Base-by-base conservation (phyloP, 768 basidiomycete genomes). In the Boletus vermiculosoides region DNA sequence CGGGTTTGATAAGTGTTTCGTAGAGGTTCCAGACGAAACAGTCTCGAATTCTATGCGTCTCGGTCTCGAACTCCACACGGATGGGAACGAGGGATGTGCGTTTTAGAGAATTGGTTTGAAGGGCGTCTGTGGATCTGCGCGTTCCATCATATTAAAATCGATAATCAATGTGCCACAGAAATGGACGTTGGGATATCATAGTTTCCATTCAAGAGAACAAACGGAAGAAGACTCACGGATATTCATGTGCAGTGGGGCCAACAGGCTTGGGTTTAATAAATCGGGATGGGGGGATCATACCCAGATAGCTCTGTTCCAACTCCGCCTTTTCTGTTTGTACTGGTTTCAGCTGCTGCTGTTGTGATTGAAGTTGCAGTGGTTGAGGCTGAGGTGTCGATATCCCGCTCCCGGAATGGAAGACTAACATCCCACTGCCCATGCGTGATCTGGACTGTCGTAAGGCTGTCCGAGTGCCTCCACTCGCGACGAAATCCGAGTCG, bases 21-120 rank as follows among this genome's bases (percentile, higher is more conserved):
- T 92, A 85, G 45, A 94, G 73, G 66, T 98, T 97, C 97, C 97
- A 99, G 12, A 92, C 83, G 71, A 99, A 98, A 66, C 88, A 89
- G 67, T 99, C 97, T 41, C 95, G 87, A 70, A 99, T 84, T 65
- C 95, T 80, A 66, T 92, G 91, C 0, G 89, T 89, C 12, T 93
- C 92, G 12, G 90, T 93, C 69, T 98, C 95, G 65, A 99, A 86
- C 64, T 98, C 95, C 51, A 99, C 90, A 45, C 92, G 91, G 56
- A 99, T 92, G 4, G 97, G 97, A 13, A 98, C 85, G 34, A 96
- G 84, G 5, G 80, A 69, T 3, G 80, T 77, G 0, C 71, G 71
- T 57, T 74, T 73, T 45, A 77, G 68, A 3, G 91, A 89, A 64
- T 90, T 84, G 18, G 69, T 69, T 49, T 87, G 82, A 33, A 96